Evolutionary conservation across 805 yeast genomes (phyloP).

Genomic region (Wickerhamiella kazuoi): DNA sequence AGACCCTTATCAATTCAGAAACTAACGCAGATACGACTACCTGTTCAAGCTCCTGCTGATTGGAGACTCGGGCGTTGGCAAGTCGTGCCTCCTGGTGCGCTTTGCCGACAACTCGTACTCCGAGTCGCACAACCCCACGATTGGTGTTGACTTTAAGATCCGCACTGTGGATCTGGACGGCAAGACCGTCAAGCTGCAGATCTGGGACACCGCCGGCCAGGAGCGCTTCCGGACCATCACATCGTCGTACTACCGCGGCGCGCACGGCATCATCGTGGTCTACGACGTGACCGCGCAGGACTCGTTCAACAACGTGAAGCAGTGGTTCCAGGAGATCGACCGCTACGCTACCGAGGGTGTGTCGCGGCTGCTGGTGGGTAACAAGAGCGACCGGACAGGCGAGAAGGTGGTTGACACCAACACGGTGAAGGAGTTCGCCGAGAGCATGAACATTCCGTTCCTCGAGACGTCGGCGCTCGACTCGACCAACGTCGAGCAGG

Average conservation of each 20-base stretch:
- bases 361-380: slow-evolving; percentile 87
- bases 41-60: slow-evolving; percentile 83
- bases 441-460: slow-evolving; percentile 82
- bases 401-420: slow-evolving; percentile 91
- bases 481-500: slow-evolving; percentile 94
- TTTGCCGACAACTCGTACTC: slow-evolving; percentile 94
- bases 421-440: slow-evolving; percentile 95
- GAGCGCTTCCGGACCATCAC: slow-evolving; percentile 96
- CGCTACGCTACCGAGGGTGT: slow-evolving; percentile 97
- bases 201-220: slow-evolving; percentile 99
- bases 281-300: slow-evolving; percentile 93
- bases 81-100: slow-evolving; percentile 68
- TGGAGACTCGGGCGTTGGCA: slow-evolving; percentile 61
- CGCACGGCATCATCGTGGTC: slow-evolving; percentile 94
- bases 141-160: slow-evolving; percentile 95
- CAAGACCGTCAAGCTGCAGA: slow-evolving; percentile 80
- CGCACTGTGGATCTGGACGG: slow-evolving; percentile 90
- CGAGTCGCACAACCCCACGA: slow-evolving; percentile 91
- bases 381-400: slow-evolving; percentile 85
- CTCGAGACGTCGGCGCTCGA: slow-evolving; percentile 91
- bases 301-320: slow-evolving; percentile 80
- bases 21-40: slow-evolving; percentile 70
- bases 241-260: slow-evolving; percentile 93
- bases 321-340: slow-evolving; percentile 97
- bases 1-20: no score